Conservation (phyloP, 495 filamentous ascomycete genomes). For the Cryomyces minteri region DNA sequence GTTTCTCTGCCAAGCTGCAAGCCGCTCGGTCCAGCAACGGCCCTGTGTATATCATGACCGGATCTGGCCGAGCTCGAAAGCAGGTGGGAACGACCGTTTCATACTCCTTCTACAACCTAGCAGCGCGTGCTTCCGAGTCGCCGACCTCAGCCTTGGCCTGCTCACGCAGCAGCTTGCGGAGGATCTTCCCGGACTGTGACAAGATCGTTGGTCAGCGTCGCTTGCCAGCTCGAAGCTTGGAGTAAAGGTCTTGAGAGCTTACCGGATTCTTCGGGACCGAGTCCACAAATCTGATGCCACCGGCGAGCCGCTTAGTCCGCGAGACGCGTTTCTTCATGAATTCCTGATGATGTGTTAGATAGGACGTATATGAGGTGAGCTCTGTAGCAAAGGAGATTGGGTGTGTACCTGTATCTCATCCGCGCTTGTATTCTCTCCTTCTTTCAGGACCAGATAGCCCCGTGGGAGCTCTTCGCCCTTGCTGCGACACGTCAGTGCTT, state of each 20-base stretch:
- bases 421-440: constrained; percentile 5
- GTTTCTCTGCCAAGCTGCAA: no score
- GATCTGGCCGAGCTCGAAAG: no score
- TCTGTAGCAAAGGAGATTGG: no score
- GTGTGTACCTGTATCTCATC: constrained; percentile 9
- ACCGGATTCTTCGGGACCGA: constrained; percentile 23
- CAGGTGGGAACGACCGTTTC: background rate
- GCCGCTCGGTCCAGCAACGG: no score
- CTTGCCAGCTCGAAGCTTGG: background rate
- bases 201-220: background rate
- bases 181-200: constrained; percentile 20
- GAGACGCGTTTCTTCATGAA: constrained; percentile 15
- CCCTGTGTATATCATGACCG: no score
- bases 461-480: constrained; percentile 19
- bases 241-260: background rate
- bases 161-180: constrained; percentile 18
- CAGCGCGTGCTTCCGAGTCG: constrained; percentile 5
- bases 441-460: constrained; percentile 17
- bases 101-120: constrained; percentile 3
- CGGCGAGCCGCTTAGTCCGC: constrained; percentile 15
- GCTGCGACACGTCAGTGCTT: constrained; percentile 2
- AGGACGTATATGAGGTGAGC: no score
- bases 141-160: constrained; percentile 15
- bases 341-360: background rate
- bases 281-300: constrained; percentile 16